These are phyloP conservation scores for Wickerhamomyces pijperi DNA, from an alignment of 805 yeast species.

Conservation along the genomic window DNA sequence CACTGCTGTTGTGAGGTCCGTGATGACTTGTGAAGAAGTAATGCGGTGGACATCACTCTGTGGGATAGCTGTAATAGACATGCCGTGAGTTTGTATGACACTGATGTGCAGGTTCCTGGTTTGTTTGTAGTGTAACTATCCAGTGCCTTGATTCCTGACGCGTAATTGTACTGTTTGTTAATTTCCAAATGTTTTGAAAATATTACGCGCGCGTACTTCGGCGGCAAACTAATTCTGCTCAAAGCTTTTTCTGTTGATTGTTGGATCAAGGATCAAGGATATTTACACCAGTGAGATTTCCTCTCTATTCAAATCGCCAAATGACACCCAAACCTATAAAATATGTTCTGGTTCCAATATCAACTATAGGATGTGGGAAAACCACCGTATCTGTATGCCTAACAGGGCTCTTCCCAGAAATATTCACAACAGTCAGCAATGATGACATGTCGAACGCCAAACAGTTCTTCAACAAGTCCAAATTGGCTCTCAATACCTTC, in stretches of 20 bases:
- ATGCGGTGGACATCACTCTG: conserved; percentile 53
- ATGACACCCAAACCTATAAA: conserved; percentile 18
- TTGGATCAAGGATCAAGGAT: no score
- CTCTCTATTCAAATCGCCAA: no score
- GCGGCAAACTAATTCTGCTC: no score
- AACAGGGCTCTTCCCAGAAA: conserved; percentile 34
- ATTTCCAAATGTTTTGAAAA: no score
- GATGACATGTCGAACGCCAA: conserved; percentile 51
- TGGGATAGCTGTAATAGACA: conserved; percentile 4
- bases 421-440: conserved; percentile 71
- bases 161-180: no score
- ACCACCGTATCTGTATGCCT: conserved; percentile 68
- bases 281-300: no score
- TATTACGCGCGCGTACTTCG: no score
- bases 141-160: no score
- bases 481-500: conserved; percentile 25
- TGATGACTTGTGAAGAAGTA: conserved; percentile 90
- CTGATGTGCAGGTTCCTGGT: neutral
- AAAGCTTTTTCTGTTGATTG: no score
- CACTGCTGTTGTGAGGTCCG: conserved; percentile 63
- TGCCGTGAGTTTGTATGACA: neutral
- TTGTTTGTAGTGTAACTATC: no score
- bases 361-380: conserved; percentile 92
- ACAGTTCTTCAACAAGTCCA: conserved; percentile 30
- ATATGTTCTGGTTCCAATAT: conserved; percentile 66